phyloP scores from a whole-genome alignment of 1,284 basidiomycete genomes.

The Tylopilus sp. region DNA sequence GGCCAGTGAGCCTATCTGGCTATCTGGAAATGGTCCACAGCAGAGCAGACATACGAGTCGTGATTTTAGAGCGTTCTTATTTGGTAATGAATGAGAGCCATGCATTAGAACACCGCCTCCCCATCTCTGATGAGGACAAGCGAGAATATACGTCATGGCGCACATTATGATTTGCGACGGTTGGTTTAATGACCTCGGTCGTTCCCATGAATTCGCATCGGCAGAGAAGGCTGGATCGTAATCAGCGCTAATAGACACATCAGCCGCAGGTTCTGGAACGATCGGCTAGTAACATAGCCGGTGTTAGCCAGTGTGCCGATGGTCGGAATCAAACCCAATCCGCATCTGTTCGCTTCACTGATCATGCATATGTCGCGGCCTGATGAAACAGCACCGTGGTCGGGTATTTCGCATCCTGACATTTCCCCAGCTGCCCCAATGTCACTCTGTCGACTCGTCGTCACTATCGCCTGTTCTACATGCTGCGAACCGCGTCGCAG shows the following conservation, averaged over 20 bases:
- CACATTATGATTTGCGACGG: background rate
- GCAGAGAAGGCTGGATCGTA: conserved; percentile 20
- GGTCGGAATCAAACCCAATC: no score
- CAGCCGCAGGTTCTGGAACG: conserved; percentile 7
- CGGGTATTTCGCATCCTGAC: conserved; percentile 2
- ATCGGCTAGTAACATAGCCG: no score
- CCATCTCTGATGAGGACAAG: background rate
- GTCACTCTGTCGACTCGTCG: conserved; percentile 42
- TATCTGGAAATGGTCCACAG: background rate
- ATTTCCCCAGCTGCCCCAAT: conserved; percentile 1
- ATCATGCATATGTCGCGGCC: no score
- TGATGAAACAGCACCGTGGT: background rate
- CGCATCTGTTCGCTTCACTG: no score
- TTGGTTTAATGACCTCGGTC: background rate
- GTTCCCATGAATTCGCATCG: conserved; percentile 2
- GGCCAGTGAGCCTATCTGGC: background rate
- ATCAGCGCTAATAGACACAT: conserved; percentile 1
- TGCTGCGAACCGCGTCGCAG: conserved; percentile 40
- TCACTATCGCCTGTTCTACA: conserved; percentile 52
- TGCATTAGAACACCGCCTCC: background rate
- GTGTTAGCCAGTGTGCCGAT: no score
- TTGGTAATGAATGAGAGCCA: background rate
- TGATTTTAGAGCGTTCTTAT: background rate
- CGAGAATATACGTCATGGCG: background rate
- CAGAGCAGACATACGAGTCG: background rate